phyloP scores from a whole-genome alignment of 352 stramenopile species.

The Phytophthora tubulina region DNA sequence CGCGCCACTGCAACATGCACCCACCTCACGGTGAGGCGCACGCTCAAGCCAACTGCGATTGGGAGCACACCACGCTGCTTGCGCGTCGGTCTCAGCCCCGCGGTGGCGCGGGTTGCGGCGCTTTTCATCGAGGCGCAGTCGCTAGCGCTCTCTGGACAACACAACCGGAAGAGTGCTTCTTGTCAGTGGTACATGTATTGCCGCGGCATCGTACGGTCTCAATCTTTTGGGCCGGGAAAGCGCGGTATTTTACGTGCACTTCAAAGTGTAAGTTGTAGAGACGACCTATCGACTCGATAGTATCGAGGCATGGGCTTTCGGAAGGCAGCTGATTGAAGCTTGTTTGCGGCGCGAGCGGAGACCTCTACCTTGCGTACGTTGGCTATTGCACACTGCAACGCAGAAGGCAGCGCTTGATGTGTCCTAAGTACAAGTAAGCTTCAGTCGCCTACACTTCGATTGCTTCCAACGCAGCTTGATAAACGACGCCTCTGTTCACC shows the following conservation, averaged over 20 bases:
- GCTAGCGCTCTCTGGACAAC: background rate
- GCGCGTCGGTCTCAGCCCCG: background rate
- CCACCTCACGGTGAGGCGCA: background rate
- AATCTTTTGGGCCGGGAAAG: conserved; percentile 1
- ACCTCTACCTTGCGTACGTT: conserved; percentile 2
- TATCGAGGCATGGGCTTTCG: background rate
- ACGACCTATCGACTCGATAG: background rate
- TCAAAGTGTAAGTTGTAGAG: background rate
- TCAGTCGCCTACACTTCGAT: too few relatives aligned
- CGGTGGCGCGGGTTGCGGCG: too few relatives aligned
- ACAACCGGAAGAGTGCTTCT: background rate
- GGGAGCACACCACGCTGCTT: background rate
- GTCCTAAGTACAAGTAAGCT: background rate
- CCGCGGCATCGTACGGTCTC: conserved; percentile 15
- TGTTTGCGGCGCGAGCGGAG: background rate
- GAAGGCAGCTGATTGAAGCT: conserved; percentile 11
- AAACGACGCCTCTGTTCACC: background rate
- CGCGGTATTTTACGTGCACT: conserved; percentile 19
- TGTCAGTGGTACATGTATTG: background rate
- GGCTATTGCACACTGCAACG: background rate
- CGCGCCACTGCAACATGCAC: conserved; percentile 16
- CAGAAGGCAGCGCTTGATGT: conserved; percentile 1
- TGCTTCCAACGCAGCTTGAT: background rate
- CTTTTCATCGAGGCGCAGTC: background rate
- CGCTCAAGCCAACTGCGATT: too few relatives aligned